Base-by-base conservation (phyloP, 1,284 basidiomycete species). In the Termitomyces sp. region DNA sequence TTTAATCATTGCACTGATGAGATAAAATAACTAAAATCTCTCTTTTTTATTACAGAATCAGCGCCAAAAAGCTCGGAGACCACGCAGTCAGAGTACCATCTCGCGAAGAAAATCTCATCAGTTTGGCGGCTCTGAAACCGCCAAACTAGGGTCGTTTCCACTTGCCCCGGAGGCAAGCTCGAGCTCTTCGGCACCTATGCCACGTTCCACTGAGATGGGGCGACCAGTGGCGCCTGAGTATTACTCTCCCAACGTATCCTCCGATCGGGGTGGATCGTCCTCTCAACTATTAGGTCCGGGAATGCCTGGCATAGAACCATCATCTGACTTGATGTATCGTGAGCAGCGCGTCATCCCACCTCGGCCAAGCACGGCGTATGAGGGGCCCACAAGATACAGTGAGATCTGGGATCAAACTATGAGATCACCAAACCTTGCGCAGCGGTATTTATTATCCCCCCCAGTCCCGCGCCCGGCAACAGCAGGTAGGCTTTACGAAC, bases 21-120 rank as follows among this genome's bases (percentile, higher is more conserved):
- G 33, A 53, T 49, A 31, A 53, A 47, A 50, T 55, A 45, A 55
- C 33, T 54, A 53, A 52, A 49, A 50, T 64, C 57, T 54, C 58
- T 47, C 59, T 52, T 60, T 56, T 57, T 39, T 4, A 35, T n/a
- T 37, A 30, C 61, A 89, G 87, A 89, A 89, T 65, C 86, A 89
- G 64, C 80, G 86, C 55, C 87, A 90, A 72, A 90, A 90, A 65
- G 85, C 87, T 10, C 77, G 86, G 61, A 82, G 84, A 47, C 87
- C 85, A 39, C 80, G 79, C 43, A 77, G 71, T 49, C 71, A 74
- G 56, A 68, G 68, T 55, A 73, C 76, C 39, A 68, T 72, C 8
- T 75, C 80, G 43, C 66, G 76, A 52, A 70, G 72, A 55, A 78
- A 75, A 51, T 78, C 77, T 10, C 79, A 79, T 13, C 82, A 83